Evolutionary conservation across 768 basidiomycete species (phyloP).

Genomic region (Gelatoporia subvermispora): DNA sequence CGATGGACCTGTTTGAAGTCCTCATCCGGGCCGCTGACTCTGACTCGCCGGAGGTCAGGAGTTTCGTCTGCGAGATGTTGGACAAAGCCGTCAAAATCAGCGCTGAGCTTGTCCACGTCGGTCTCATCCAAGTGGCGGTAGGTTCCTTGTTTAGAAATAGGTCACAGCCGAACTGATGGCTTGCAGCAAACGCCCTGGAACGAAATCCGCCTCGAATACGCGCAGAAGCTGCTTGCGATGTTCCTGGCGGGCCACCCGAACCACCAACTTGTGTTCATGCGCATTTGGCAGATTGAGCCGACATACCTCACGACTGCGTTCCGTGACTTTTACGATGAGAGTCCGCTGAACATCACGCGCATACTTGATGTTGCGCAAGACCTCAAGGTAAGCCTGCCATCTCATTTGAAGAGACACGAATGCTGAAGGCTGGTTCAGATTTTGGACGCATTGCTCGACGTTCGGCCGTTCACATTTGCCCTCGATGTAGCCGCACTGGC

Average conservation of each 20-base stretch:
- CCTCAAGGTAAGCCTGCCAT: constrained; percentile 60
- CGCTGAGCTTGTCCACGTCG: constrained; percentile 92
- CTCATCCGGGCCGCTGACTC: constrained; percentile 76
- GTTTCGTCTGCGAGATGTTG: constrained; percentile 82
- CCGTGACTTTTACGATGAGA: constrained; percentile 88
- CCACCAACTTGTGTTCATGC: constrained; percentile 95
- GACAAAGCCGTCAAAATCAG: constrained; percentile 93
- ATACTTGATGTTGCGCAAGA: constrained; percentile 96
- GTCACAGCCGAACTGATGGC: constrained; percentile 2
- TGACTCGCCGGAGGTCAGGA: constrained; percentile 65
- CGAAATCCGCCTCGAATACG: constrained; percentile 82
- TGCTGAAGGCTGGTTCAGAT: too few species aligned
- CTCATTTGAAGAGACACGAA: too few species aligned
- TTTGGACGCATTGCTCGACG: constrained; percentile 86
- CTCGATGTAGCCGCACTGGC: constrained; percentile 94
- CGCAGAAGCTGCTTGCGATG: constrained; percentile 78
- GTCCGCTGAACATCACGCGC: constrained; percentile 87
- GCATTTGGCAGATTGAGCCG: constrained; percentile 89
- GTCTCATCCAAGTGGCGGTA: constrained; percentile 85
- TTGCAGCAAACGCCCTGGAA: constrained; percentile 77
- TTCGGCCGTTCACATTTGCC: constrained; percentile 83
- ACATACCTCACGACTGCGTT: constrained; percentile 84
- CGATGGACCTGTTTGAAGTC: constrained; percentile 83
- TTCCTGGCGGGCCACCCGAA: constrained; percentile 92
- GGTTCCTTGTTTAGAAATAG: constrained; percentile 22